These are phyloP conservation scores for Ettlia oleoabundans DNA, from an alignment of 139 green algal species.

Conservation along the genomic window DNA sequence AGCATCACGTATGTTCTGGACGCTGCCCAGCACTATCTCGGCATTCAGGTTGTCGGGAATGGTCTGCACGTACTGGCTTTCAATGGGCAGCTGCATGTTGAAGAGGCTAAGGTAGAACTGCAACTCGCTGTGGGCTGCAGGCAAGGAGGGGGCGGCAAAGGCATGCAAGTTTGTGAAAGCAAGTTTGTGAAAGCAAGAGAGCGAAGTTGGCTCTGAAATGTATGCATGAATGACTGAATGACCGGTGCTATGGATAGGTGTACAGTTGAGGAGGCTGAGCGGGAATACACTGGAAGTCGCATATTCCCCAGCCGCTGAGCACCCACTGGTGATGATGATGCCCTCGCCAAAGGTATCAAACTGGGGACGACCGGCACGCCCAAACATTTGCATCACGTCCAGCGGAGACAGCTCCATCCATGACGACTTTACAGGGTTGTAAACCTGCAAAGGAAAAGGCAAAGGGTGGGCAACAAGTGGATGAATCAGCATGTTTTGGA, in stretches of 20 bases:
- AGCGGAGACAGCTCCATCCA: slow-evolving; percentile 94
- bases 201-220: too few relatives aligned
- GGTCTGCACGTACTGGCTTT: slow-evolving; percentile 90
- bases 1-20: slow-evolving; percentile 85
- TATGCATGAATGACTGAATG: too few relatives aligned
- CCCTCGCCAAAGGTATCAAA: slow-evolving; percentile 96
- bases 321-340: slow-evolving; percentile 93
- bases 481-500: too few relatives aligned
- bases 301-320: neutral
- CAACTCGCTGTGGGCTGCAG: slow-evolving; percentile 84
- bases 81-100: slow-evolving; percentile 98
- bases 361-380: slow-evolving; percentile 93
- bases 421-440: slow-evolving; percentile 91
- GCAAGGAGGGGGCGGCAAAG: neutral
- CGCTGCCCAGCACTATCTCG: slow-evolving; percentile 94
- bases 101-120: slow-evolving; percentile 99
- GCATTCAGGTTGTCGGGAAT: slow-evolving; percentile 96
- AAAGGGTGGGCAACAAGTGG: neutral
- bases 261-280: too few relatives aligned
- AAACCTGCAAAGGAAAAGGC: slow-evolving; percentile 70
- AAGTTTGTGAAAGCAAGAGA: neutral
- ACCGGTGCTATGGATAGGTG: too few relatives aligned
- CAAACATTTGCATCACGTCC: slow-evolving; percentile 99
- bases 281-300: too few relatives aligned
- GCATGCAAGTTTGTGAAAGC: too few relatives aligned